phyloP scores from a whole-genome alignment of 495 filamentous ascomycete species.

The Penicillium longicatenatum region DNA sequence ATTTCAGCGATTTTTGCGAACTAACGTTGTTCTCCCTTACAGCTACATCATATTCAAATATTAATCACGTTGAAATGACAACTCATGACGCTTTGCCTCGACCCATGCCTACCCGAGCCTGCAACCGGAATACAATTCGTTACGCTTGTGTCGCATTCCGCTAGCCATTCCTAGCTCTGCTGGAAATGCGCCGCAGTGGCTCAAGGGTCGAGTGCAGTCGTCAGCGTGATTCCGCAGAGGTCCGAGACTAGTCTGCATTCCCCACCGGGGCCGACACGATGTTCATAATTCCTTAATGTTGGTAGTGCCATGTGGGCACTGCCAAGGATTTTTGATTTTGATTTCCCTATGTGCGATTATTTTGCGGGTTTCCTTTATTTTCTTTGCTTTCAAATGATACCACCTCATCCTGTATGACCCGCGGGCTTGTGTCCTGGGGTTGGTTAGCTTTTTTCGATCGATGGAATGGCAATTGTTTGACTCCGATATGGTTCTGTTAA shows the following conservation, averaged over 20 bases:
- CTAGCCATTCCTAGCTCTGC: conserved; percentile 1
- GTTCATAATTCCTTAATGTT: conserved; percentile 31
- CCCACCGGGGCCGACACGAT: conserved; percentile 26
- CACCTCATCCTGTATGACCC: conserved; percentile 40
- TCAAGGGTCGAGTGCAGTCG: conserved; percentile 20
- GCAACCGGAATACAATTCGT: neutral
- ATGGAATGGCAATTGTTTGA: conserved; percentile 34
- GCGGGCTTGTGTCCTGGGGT: conserved; percentile 33
- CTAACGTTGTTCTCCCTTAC: conserved; percentile 5
- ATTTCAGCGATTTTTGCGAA: neutral
- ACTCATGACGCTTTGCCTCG: neutral
- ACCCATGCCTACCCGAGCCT: neutral
- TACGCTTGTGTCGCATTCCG: neutral
- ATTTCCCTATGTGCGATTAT: conserved; percentile 11
- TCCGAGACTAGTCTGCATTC: conserved; percentile 33
- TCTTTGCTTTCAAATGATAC: conserved; percentile 43
- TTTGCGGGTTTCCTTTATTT: conserved; percentile 22
- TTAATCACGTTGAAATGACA: conserved; percentile 26
- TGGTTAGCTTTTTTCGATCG: conserved; percentile 40
- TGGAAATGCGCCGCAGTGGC: conserved; percentile 6
- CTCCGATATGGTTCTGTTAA: neutral
- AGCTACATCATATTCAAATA: conserved; percentile 63
- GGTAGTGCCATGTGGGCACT: conserved; percentile 15
- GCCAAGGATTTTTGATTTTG: conserved; percentile 11
- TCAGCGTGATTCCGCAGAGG: conserved; percentile 33